Conservation (phyloP, 1,284 basidiomycete genomes). For the Earliella scabrosa region DNA sequence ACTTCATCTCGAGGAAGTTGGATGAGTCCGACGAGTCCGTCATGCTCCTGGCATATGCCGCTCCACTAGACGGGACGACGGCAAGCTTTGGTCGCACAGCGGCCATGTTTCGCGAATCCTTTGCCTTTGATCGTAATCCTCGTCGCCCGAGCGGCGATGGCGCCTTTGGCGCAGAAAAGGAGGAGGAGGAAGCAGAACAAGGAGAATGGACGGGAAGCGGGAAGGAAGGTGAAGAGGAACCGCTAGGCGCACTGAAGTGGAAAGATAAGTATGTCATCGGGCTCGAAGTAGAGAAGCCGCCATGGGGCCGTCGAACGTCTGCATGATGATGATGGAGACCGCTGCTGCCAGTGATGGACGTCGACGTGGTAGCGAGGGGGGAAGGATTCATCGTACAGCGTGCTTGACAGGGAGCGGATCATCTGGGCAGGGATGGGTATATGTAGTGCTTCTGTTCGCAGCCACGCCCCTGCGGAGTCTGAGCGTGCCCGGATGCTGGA, state of each 20-base stretch:
- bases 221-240: slow-evolving; percentile 15
- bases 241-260: slow-evolving; percentile 5
- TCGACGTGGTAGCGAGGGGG: slow-evolving; percentile 27
- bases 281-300: slow-evolving; percentile 11
- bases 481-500: background rate
- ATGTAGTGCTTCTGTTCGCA: slow-evolving; percentile 10
- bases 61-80: slow-evolving; percentile 30
- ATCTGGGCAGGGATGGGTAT: slow-evolving; percentile 15
- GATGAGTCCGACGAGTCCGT: slow-evolving; percentile 30
- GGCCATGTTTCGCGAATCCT: slow-evolving; percentile 35
- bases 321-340: slow-evolving; percentile 21
- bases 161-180: slow-evolving; percentile 27
- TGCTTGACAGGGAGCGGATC: slow-evolving; percentile 17
- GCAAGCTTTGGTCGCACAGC: slow-evolving; percentile 38
- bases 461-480: background rate
- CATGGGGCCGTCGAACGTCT: slow-evolving; percentile 18
- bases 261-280: slow-evolving; percentile 23
- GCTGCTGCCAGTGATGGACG: slow-evolving; percentile 17
- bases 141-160: slow-evolving; percentile 26
- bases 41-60: slow-evolving; percentile 38
- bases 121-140: slow-evolving; percentile 29
- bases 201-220: slow-evolving; percentile 16
- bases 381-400: slow-evolving; percentile 21
- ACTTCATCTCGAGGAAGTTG: slow-evolving; percentile 22
- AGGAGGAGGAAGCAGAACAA: slow-evolving; percentile 14